Base-by-base conservation (phyloP, 306 rosid species). In the Senna tora region DNA sequence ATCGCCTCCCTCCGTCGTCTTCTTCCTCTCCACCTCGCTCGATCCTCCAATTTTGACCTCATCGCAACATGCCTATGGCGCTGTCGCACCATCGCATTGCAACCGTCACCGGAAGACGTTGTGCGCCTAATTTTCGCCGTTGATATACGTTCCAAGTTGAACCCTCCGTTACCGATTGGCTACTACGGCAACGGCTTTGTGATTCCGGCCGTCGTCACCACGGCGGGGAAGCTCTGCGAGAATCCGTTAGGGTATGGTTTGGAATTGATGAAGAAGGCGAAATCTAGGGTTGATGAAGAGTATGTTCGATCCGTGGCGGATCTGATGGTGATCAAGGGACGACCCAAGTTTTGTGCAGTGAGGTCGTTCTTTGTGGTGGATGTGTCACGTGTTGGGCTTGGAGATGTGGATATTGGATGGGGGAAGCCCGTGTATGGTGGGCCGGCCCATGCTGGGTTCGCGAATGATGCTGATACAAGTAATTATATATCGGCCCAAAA, bases 331-430 rank as follows among this genome's bases (percentile, higher is more conserved):
- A 25, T 25, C 30, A 25, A 30, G 11, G 75, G 73, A 17, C 58
- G 78, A 5, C 83, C 80, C 0, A 0, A 0, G 10, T 47, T 12
- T 16, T 33, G 17, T 1, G 17, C 4, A 7, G 55, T n/a, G 0
- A 14, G 73, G 1, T 9, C 71, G 0, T 71, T 3, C 0, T 0
- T 28, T 0, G 83, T 84, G 20, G 59, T 74, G 0, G 79, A 84
- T 20, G 0, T 0, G 0, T 43, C 67, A 0, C 57, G 73, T n/a
- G 30, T 7, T 7, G 39, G 39, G 4, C 5, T 36, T 3, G 8
- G 8, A 36, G 39, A 36, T 5, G 39, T 36, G 13, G 69, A 81
- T 55, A 75, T 78, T 8, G 86, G 88, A 5, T 81, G 85, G 83
- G 85, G 83, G 8, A 46, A 32, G 25, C 59, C 86, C 1, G 43